Evolutionary conservation across 805 yeast species (phyloP).

Genomic region (Candida stauntonica): DNA sequence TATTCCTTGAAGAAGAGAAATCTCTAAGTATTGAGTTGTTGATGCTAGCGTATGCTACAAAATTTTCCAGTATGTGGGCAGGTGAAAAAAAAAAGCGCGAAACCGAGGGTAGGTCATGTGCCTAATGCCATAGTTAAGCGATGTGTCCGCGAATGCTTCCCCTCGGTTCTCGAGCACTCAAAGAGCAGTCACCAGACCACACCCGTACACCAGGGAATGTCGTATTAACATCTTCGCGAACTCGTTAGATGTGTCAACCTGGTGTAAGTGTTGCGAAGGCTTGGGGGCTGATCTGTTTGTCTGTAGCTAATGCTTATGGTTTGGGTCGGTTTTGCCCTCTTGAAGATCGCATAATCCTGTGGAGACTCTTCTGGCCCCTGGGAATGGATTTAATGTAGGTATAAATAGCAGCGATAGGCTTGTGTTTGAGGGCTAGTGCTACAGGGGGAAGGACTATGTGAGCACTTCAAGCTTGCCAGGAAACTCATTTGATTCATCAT

Average conservation of each 20-base stretch:
- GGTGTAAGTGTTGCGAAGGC: no score
- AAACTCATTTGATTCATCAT: no score
- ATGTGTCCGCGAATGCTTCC: not conserved
- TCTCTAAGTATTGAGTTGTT: not conserved
- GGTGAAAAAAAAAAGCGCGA: not conserved
- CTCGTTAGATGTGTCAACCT: not conserved
- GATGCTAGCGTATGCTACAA: slow-evolving; percentile 4
- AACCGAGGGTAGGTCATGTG: slow-evolving; percentile 1
- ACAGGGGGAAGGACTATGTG: no score
- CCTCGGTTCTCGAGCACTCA: not conserved
- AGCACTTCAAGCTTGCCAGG: no score
- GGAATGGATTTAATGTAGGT: no score
- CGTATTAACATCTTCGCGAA: not conserved
- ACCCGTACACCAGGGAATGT: not conserved
- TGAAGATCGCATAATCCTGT: no score
- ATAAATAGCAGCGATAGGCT: no score
- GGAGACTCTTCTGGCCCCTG: no score
- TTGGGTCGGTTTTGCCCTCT: no score
- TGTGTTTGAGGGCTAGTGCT: no score
- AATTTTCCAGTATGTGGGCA: slow-evolving; percentile 14
- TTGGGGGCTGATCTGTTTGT: no score
- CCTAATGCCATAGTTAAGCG: not conserved
- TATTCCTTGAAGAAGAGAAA: slow-evolving; percentile 52
- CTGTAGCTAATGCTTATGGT: no score
- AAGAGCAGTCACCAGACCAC: slow-evolving; percentile 2